Base-by-base conservation (phyloP, 2,329 filamentous ascomycete genomes). In the Aspergillus sp. region DNA sequence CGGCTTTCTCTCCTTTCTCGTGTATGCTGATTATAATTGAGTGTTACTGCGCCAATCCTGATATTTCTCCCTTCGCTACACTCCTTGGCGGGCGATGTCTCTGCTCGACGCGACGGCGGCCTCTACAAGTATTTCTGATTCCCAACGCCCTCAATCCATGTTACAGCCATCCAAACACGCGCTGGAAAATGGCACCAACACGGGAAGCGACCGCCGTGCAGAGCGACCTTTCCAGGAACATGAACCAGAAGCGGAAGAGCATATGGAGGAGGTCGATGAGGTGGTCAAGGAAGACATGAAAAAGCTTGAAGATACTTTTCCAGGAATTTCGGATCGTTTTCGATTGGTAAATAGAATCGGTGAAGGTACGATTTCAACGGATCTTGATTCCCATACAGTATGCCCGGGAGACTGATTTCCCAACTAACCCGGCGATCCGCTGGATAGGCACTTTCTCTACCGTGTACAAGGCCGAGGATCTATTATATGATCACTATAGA, bases 391-490 rank as follows among this genome's bases (percentile, higher is more conserved):
- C n/a, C 53, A 9, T 47, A 27, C 17, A 33, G n/a, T 44, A 43
- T 31, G n/a, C 43, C n/a, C 37, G 19, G 33, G 21, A 6, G 12
- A n/a, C 35, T 5, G 48, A 17, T 24, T 23, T 39, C 35, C 24
- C 9, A 47, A 44, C 55, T 43, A 58, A 41, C 39, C 8, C 17
- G n/a, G 31, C 15, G 31, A 31, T 51, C 14, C 37, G 12, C 17
- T 6, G n/a, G 37, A 8, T 64, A 96, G 92, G 95, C 57, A 99
- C 95, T 1, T 99, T 99, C 73, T 98, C 95, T 0, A 98, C 95
- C 2, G 95, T 99, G 12, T 99, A 99, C 82, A 99, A 99, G 75
- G 95, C 96, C 19, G 92, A 98, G 75, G 95, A 99, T 72, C 78
- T 98, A 24, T 82, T 89, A 56, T 96, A 97, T 73, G 85, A 95